These are phyloP conservation scores for Phytophthora sojae DNA, from an alignment of 352 stramenopile species.

Conservation along the genomic window DNA sequence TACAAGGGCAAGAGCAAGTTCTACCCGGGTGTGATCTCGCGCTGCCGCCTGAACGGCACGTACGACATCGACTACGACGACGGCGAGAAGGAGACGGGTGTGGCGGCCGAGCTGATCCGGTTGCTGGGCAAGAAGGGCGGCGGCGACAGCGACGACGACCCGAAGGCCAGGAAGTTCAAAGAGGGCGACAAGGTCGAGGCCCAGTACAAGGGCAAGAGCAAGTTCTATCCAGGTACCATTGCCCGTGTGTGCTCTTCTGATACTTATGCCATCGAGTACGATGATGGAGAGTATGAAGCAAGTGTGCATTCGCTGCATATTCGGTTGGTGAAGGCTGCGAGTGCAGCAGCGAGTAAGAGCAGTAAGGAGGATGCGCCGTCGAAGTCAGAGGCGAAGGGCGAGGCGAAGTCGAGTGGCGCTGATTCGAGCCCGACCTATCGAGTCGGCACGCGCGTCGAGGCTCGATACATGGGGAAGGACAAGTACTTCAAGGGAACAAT, in stretches of 20 bases:
- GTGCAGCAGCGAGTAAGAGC: constrained; percentile 3
- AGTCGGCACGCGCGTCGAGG: constrained; percentile 53
- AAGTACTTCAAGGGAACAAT: constrained; percentile 77
- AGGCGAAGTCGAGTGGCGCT: constrained; percentile 3
- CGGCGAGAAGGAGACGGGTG: too few relatives aligned
- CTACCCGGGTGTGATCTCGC: too few relatives aligned
- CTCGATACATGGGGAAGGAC: constrained; percentile 63
- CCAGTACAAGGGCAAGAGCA: constrained; percentile 18
- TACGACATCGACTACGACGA: too few relatives aligned
- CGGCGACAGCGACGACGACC: too few relatives aligned
- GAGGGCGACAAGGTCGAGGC: constrained; percentile 43
- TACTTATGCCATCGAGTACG: constrained; percentile 25
- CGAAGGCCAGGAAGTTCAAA: too few relatives aligned
- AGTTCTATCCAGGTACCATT: constrained; percentile 17
- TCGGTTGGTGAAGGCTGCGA: constrained; percentile 10
- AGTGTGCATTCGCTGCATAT: constrained; percentile 44
- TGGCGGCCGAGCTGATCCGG: too few relatives aligned
- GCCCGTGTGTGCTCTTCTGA: constrained; percentile 2
- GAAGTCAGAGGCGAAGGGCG: constrained; percentile 15
- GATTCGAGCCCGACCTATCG: constrained; percentile 11
- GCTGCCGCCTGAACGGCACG: too few relatives aligned
- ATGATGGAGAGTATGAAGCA: constrained; percentile 40
- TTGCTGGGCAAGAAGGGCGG: too few relatives aligned
- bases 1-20: too few relatives aligned
- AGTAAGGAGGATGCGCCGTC: background rate